phyloP scores from a whole-genome alignment of 2,329 filamentous ascomycete genomes.

The Cladosporium sp. region DNA sequence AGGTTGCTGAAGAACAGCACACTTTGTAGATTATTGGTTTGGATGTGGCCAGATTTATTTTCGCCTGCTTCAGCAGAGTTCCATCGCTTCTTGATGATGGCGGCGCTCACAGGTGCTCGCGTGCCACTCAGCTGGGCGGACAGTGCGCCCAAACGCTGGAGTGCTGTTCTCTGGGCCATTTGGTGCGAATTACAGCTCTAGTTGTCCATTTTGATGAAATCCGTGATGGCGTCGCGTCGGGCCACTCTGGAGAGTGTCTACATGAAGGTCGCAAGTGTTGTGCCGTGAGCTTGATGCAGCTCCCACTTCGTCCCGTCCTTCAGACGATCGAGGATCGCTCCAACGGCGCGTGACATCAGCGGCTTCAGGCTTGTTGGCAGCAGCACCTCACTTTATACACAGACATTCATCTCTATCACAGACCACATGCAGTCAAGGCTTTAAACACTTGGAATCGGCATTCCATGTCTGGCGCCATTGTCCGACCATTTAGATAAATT shows the following conservation, averaged over 20 bases:
- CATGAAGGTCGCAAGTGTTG: not conserved
- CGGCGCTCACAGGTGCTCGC: not conserved
- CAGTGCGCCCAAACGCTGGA: conserved; percentile 22
- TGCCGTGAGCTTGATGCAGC: not conserved
- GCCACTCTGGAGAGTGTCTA: not conserved
- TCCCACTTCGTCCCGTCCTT: not conserved
- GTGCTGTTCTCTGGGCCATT: conserved; percentile 19
- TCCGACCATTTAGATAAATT: not conserved
- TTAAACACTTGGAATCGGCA: not conserved
- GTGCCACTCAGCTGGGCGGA: conserved; percentile 15
- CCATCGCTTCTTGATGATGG: conserved; percentile 28
- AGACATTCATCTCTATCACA: not conserved
- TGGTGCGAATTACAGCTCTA: not conserved
- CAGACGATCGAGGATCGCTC: not conserved
- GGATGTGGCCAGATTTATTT: conserved; percentile 78
- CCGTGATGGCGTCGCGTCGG: not conserved
- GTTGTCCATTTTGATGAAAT: not conserved
- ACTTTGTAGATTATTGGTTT: conserved; percentile 72
- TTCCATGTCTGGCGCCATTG: not conserved
- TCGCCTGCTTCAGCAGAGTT: conserved; percentile 54
- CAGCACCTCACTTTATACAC: not conserved
- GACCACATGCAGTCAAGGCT: not conserved
- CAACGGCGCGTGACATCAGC: conserved; percentile 6
- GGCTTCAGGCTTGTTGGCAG: not conserved
- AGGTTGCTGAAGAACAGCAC: conserved; percentile 92